phyloP scores from a whole-genome alignment of 2,329 filamentous ascomycete species.

The Arthrobotrys iridis region DNA sequence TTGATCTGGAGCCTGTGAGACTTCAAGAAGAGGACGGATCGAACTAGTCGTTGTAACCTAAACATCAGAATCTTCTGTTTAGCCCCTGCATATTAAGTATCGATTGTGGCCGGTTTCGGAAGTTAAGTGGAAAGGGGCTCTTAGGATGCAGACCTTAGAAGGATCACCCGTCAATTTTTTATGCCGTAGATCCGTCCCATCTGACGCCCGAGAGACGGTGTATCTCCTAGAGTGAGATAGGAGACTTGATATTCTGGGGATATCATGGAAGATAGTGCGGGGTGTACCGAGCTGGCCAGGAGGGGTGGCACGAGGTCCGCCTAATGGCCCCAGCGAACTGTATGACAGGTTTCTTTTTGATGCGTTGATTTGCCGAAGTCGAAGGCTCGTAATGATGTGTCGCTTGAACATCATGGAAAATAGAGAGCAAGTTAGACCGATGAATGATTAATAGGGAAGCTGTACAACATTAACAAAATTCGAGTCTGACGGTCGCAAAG shows the following conservation, averaged over 20 bases:
- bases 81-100: background rate
- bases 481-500: too few species aligned
- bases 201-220: background rate
- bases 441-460: too few species aligned
- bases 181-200: background rate
- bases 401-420: background rate
- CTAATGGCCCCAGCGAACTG: too few species aligned
- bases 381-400: background rate
- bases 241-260: background rate
- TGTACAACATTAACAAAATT: too few species aligned
- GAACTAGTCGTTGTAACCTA: conserved; percentile 54
- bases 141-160: background rate
- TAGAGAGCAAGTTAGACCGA: background rate
- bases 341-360: too few species aligned
- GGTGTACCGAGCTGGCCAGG: too few species aligned
- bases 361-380: background rate
- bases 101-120: background rate
- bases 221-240: background rate
- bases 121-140: background rate
- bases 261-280: too few species aligned
- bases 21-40: conserved; percentile 53
- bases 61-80: background rate
- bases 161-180: conserved; percentile 50
- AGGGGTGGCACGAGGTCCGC: too few species aligned
- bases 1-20: background rate